Evolutionary conservation across 768 basidiomycete species (phyloP).

Genomic region (Agaricus subrufescens): DNA sequence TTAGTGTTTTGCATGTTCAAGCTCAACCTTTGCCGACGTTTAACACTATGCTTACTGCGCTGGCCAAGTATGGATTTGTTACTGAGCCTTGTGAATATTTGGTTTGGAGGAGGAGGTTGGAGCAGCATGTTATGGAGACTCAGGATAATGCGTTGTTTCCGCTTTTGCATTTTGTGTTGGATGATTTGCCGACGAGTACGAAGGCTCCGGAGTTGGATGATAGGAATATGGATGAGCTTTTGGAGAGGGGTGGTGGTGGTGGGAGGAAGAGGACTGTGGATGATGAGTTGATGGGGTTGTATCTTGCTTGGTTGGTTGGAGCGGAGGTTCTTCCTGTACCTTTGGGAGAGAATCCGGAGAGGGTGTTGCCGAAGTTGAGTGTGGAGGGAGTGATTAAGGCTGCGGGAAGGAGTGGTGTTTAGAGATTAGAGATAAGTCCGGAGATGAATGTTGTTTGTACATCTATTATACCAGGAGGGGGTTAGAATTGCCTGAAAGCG

Average conservation of each 20-base stretch:
- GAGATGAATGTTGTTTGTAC: too few relatives aligned
- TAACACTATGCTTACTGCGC: constrained; percentile 75
- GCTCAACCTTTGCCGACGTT: constrained; percentile 86
- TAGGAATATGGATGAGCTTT: constrained; percentile 67
- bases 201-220: constrained; percentile 91
- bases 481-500: too few relatives aligned
- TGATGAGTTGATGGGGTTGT: constrained; percentile 74
- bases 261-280: constrained; percentile 57
- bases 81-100: constrained; percentile 84
- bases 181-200: constrained; percentile 95
- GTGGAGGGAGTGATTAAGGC: constrained; percentile 46
- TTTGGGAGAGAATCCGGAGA: constrained; percentile 28
- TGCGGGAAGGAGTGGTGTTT: constrained; percentile 63
- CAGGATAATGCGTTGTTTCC: constrained; percentile 98
- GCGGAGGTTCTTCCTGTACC: constrained; percentile 77
- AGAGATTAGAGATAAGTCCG: constrained; percentile 4
- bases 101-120: constrained; percentile 86
- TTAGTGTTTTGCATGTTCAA: constrained; percentile 77
- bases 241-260: constrained; percentile 36
- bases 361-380: constrained; percentile 44
- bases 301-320: constrained; percentile 87
- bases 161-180: constrained; percentile 92
- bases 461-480: too few relatives aligned
- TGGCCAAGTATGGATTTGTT: constrained; percentile 75
- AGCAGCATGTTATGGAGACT: constrained; percentile 90